Conservation (phyloP, 305 asterid genomes). For the Salvia sclarea region DNA sequence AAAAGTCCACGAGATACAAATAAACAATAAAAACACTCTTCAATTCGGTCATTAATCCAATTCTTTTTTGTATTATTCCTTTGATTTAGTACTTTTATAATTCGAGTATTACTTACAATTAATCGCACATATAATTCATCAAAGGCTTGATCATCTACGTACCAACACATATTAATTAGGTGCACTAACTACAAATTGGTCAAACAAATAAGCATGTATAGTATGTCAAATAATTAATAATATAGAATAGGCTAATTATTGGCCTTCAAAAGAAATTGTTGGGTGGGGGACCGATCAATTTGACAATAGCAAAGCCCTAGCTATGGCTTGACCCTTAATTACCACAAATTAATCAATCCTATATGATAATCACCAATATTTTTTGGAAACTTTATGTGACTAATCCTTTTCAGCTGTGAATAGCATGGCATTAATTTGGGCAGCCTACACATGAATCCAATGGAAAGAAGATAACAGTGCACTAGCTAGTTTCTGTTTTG, state of each 20-base stretch:
- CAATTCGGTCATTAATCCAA: neutral
- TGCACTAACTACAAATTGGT: slow-evolving; percentile 1
- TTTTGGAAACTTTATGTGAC: neutral
- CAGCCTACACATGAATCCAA: slow-evolving; percentile 25
- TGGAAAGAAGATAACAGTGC: neutral
- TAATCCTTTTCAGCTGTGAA: slow-evolving; percentile 33
- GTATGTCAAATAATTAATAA: slow-evolving; percentile 24
- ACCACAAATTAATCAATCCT: too few species aligned
- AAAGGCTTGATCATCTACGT: neutral
- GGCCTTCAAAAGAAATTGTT: neutral
- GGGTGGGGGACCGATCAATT: slow-evolving; percentile 26
- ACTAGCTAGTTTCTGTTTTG: slow-evolving; percentile 4
- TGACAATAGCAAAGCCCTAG: slow-evolving; percentile 15
- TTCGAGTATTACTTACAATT: neutral
- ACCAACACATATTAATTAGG: neutral
- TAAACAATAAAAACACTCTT: too few species aligned
- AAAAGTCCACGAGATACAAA: neutral
- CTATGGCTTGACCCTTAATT: slow-evolving; percentile 15
- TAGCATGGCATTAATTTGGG: slow-evolving; percentile 20
- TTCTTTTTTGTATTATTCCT: neutral
- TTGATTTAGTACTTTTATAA: neutral
- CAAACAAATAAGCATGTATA: slow-evolving; percentile 20
- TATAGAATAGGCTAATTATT: slow-evolving; percentile 26
- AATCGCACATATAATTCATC: neutral
- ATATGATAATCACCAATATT: neutral